These are phyloP conservation scores for Bauhinia variegata DNA, from an alignment of 306 rosid genomes.

Conservation along the genomic window DNA sequence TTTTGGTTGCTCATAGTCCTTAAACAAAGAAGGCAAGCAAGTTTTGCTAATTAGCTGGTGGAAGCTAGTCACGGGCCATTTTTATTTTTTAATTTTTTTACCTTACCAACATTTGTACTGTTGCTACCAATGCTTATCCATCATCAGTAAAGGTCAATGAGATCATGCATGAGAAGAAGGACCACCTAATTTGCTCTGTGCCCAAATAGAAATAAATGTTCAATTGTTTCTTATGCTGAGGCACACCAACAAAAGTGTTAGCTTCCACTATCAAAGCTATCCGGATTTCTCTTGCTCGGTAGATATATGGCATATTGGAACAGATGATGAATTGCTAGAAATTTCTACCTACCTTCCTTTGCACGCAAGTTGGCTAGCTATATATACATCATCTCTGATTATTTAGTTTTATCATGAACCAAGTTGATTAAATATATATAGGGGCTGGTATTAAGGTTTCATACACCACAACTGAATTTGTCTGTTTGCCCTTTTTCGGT, in stretches of 20 bases:
- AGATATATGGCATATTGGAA: background rate
- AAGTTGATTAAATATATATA: background rate
- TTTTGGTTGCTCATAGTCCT: slow-evolving; percentile 35
- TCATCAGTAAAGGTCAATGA: too few relatives aligned
- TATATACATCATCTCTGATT: slow-evolving; percentile 5
- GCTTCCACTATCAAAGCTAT: slow-evolving; percentile 31
- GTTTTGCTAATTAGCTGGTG: slow-evolving; percentile 7
- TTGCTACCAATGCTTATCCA: background rate
- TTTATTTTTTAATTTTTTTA: too few relatives aligned
- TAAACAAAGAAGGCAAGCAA: slow-evolving; percentile 31
- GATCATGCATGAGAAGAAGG: too few relatives aligned
- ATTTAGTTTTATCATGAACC: background rate
- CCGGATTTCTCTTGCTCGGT: slow-evolving; percentile 9
- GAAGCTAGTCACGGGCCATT: slow-evolving; percentile 25
- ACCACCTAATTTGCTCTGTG: too few relatives aligned
- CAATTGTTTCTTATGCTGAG: slow-evolving; percentile 41
- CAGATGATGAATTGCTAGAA: background rate
- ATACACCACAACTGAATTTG: slow-evolving; percentile 29
- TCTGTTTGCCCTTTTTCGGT: slow-evolving; percentile 38
- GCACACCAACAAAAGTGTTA: slow-evolving; percentile 30
- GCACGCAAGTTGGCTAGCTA: slow-evolving; percentile 53
- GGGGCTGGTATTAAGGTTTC: slow-evolving; percentile 19
- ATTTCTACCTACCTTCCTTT: slow-evolving; percentile 29
- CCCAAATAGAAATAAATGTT: background rate
- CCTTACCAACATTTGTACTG: slow-evolving; percentile 26